Percentiles rank a stretch among this genome's conserved stretches.
Evolutionary conservation across 2,329 filamentous ascomycete species (phyloP).

Genomic region (Alternaria arbusti): DNA sequence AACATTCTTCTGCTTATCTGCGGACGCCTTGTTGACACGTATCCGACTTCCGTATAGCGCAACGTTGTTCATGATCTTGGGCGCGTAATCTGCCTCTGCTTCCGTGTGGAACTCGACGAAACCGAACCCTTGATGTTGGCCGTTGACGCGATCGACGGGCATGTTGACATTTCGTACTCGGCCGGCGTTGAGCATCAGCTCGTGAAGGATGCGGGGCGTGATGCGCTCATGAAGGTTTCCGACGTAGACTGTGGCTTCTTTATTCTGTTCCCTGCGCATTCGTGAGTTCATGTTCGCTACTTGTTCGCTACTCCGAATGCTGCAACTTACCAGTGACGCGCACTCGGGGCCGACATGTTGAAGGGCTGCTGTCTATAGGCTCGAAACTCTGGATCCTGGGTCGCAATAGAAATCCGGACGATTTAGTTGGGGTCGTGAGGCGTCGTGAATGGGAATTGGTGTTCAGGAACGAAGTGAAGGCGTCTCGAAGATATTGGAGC

Average conservation of each 20-base stretch:
- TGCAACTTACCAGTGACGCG: constrained; percentile 73
- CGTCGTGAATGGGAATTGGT: constrained; percentile 7
- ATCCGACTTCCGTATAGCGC: constrained; percentile 93
- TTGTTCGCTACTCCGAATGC: background rate
- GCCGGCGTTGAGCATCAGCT: constrained; percentile 97
- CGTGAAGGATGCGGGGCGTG: constrained; percentile 88
- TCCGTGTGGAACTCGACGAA: constrained; percentile 98
- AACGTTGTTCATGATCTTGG: constrained; percentile 95
- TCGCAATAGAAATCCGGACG: background rate
- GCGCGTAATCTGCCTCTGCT: constrained; percentile 94
- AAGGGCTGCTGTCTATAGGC: background rate
- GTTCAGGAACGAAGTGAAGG: constrained; percentile 3
- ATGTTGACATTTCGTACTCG: constrained; percentile 98
- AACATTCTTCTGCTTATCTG: constrained; percentile 91
- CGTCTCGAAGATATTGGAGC: constrained; percentile 31
- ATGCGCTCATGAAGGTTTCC: constrained; percentile 98
- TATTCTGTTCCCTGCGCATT: constrained; percentile 74
- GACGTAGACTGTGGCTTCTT: constrained; percentile 96
- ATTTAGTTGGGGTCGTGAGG: background rate
- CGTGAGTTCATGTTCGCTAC: constrained; percentile 20
- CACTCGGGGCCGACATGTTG: constrained; percentile 65
- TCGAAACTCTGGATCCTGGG: background rate
- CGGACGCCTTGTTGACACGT: constrained; percentile 91
- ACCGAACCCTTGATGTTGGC: constrained; percentile 95
- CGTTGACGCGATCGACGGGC: constrained; percentile 96